Conservation (phyloP, 2,329 filamentous ascomycete genomes). For the Pseudogymnoascus sp. region DNA sequence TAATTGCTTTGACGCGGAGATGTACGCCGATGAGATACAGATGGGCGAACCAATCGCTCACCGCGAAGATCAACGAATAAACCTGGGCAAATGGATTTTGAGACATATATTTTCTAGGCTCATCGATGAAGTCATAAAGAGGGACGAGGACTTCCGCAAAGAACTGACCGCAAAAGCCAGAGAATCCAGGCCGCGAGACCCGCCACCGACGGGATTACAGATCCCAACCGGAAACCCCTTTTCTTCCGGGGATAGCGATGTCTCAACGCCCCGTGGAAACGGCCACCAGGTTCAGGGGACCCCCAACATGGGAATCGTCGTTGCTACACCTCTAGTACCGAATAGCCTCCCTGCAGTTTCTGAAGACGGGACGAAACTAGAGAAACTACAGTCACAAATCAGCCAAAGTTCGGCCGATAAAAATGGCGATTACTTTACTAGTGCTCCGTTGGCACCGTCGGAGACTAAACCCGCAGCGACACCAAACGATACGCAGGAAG, state of each 20-base stretch:
- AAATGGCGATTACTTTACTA: constrained; percentile 70
- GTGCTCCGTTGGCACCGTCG: constrained; percentile 43
- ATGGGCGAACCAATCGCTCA: constrained; percentile 71
- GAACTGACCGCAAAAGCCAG: constrained; percentile 57
- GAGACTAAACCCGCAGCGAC: constrained; percentile 40
- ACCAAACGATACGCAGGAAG: constrained; percentile 39
- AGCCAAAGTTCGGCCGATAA: constrained; percentile 57
- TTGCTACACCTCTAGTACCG: constrained; percentile 57
- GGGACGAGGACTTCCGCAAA: constrained; percentile 68
- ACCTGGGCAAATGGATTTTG: constrained; percentile 92
- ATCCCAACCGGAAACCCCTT: constrained; percentile 36
- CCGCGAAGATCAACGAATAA: constrained; percentile 90
- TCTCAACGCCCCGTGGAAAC: constrained; percentile 51
- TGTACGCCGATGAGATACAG: constrained; percentile 86
- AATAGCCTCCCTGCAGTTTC: constrained; percentile 39
- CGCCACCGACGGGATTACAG: constrained; percentile 49
- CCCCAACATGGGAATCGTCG: constrained; percentile 69
- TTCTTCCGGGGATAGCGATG: constrained; percentile 31
- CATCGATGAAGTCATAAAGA: constrained; percentile 81
- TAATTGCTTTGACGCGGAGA: constrained; percentile 94
- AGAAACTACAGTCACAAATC: constrained; percentile 48
- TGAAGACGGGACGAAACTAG: constrained; percentile 43
- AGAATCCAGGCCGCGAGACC: constrained; percentile 27
- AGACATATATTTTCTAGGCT: constrained; percentile 85
- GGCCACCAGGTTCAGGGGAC: constrained; percentile 59